Base-by-base conservation (phyloP, 768 basidiomycete genomes). In the Boletus edulis region DNA sequence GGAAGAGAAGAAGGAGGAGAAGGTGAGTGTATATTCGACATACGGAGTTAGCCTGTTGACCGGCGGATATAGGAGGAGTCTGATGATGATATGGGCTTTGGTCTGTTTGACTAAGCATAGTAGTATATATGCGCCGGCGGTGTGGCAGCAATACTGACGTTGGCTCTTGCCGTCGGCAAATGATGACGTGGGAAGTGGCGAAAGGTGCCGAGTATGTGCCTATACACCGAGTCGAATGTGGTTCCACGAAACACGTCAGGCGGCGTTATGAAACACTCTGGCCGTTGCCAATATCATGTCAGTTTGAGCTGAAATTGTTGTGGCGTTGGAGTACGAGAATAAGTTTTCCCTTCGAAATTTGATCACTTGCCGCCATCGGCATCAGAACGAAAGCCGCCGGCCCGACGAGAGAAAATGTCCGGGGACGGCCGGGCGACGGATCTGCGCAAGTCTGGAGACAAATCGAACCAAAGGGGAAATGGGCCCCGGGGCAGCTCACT, bases 71-170 rank as follows among this genome's bases (percentile, higher is more conserved):
- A 93, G 88, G 89, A 92, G 77, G 92, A 95, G 73, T 92, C 90
- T 52, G 94, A 96, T 81, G 95, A 97, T 66, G 95, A 97, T 78
- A 97, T 97, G 94, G 94, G 94, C 80, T 98, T 98, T 76, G 94
- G 94, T 79, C 83, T 97, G 61, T 97, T 97, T 81, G 94, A 97
- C 81, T 97, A 86, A 80, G 56, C 15, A 27, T 60, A 12, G 17
- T 38, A 0, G 12, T 35, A 6, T 24, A 51, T 37, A 18, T 35
- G 13, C 48, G 52, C 60, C 55, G 60, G 68, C 66, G 63, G 68
- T 56, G 49, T 42, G 39, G 54, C 48, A 53, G 49, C 45, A 38
- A 18, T n/a, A 39, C 8, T n/a, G 8, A 13, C 8, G 38, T 52
- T 29, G 43, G 34, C 32, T 51, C 49, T 55, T 63, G 54, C 68